A percentile compares a stretch with the other conserved stretches of the same genome.
Conservation (phyloP, 805 yeast species). For the Sugiyamaella boreocaroliniensis region DNA sequence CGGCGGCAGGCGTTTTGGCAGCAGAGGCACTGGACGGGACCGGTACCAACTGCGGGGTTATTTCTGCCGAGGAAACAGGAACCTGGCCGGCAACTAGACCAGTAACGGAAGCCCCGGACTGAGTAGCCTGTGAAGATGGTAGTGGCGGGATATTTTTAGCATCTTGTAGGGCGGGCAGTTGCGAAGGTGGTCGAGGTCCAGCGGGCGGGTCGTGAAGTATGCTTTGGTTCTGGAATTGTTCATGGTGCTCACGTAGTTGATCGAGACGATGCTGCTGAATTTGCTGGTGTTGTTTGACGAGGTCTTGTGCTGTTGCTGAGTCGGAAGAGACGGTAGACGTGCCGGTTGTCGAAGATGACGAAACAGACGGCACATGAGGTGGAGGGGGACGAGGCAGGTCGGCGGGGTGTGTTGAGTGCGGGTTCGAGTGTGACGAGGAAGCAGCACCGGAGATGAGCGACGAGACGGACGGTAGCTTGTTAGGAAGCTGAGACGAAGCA, state of each 20-base stretch:
- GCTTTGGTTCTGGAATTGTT: neutral
- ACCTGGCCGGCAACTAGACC: neutral
- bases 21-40: too few relatives aligned
- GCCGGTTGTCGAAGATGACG: neutral
- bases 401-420: neutral
- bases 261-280: slow-evolving; percentile 3
- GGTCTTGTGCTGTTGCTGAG: neutral
- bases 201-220: neutral
- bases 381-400: neutral
- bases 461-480: neutral
- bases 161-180: neutral
- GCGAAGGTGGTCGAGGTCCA: too few relatives aligned
- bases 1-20: too few relatives aligned
- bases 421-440: neutral
- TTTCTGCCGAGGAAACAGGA: neutral
- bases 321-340: neutral
- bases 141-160: neutral
- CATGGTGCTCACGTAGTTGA: slow-evolving; percentile 1
- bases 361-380: neutral
- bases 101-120: neutral
- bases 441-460: neutral
- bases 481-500: neutral
- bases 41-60: neutral
- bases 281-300: neutral
- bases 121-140: neutral